Evolutionary conservation across 371 early-diverging fungal species (phyloP).

Genomic region (Actinomortierella wolfii): DNA sequence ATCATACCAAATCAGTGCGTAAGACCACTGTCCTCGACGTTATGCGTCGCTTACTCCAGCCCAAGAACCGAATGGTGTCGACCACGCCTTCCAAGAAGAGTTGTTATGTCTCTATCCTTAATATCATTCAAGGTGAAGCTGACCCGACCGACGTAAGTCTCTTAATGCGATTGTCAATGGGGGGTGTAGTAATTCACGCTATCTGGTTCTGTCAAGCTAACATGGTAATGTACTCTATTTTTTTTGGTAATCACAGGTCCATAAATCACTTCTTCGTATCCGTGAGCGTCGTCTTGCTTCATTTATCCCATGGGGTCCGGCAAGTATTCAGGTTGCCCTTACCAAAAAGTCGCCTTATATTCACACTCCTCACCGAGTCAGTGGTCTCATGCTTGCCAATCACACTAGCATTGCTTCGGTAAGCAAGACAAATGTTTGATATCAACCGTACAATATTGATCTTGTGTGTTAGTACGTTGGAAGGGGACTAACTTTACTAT

Average conservation of each 20-base stretch:
- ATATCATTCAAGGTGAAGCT: conserved; percentile 97
- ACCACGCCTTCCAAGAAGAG: conserved; percentile 86
- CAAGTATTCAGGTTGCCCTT: conserved; percentile 96
- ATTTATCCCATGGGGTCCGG: conserved; percentile 99
- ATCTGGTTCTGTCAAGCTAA: conserved; percentile 1
- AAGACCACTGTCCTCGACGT: conserved; percentile 98
- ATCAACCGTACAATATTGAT: no score
- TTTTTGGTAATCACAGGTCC: conserved; percentile 65
- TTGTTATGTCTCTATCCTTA: conserved; percentile 95
- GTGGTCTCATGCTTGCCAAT: conserved; percentile 98
- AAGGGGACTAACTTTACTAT: no score
- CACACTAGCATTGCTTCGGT: conserved; percentile 94
- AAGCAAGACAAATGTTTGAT: no score
- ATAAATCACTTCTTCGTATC: conserved; percentile 95
- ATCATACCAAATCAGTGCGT: conserved; percentile 87
- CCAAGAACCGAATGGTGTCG: conserved; percentile 97
- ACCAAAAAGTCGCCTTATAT: conserved; percentile 93
- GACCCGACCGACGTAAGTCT: conserved; percentile 93
- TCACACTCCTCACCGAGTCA: conserved; percentile 91
- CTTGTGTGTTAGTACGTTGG: no score
- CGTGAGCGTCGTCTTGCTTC: conserved; percentile 93
- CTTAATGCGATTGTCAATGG: background rate
- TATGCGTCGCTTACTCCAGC: conserved; percentile 94
- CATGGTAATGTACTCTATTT: background rate
- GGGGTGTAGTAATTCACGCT: no score